phyloP scores from a whole-genome alignment of 768 basidiomycete species.

The Lactarius hengduanensis region DNA sequence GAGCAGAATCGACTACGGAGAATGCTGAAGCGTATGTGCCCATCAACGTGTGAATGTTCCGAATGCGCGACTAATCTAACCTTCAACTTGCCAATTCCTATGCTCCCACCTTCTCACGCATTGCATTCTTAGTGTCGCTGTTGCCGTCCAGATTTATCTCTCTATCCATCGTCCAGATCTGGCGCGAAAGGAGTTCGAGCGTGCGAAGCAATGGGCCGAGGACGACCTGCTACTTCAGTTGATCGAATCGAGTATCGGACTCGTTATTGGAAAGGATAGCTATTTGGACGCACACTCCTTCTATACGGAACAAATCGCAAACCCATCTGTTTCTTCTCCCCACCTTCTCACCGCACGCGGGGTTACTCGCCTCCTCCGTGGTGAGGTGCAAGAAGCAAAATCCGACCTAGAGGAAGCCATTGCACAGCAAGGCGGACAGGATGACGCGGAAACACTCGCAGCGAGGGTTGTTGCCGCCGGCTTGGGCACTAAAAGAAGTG shows the following conservation, averaged over 20 bases:
- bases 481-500: slow-evolving; percentile 55
- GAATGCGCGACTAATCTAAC: slow-evolving; percentile 9
- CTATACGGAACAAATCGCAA: slow-evolving; percentile 81
- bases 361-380: slow-evolving; percentile 72
- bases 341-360: slow-evolving; percentile 78
- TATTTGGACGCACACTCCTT: slow-evolving; percentile 58
- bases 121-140: slow-evolving; percentile 58
- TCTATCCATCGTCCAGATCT: slow-evolving; percentile 87
- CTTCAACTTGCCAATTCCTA: not conserved
- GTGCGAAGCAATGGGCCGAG: slow-evolving; percentile 82
- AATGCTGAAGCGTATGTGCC: slow-evolving; percentile 83
- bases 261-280: slow-evolving; percentile 70
- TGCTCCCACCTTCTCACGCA: slow-evolving; percentile 11
- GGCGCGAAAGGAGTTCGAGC: slow-evolving; percentile 81
- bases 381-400: slow-evolving; percentile 71
- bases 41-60: slow-evolving; percentile 21
- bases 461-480: slow-evolving; percentile 64
- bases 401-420: slow-evolving; percentile 79
- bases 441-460: slow-evolving; percentile 65
- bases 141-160: slow-evolving; percentile 84
- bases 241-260: slow-evolving; percentile 80
- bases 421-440: slow-evolving; percentile 48
- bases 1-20: slow-evolving; percentile 59
- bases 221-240: slow-evolving; percentile 87
- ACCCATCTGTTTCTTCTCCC: slow-evolving; percentile 72